A percentile compares a stretch with the other conserved stretches of the same genome.
Conservation (phyloP, 169 alveolate genomes). For the Plasmodium gaboni region DNA sequence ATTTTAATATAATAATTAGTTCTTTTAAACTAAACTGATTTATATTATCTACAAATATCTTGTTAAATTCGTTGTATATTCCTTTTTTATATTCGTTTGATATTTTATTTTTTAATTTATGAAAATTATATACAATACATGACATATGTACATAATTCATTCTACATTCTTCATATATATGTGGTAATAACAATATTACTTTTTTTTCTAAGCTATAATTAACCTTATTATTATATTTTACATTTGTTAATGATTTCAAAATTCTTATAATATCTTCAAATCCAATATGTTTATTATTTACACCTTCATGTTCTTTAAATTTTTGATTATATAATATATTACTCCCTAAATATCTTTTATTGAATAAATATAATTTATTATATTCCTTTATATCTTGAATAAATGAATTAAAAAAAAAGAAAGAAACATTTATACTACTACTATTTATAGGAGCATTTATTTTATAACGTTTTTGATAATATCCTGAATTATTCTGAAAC, state of each 20-base stretch:
- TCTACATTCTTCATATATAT: slow-evolving; percentile 60
- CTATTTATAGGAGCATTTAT: no score
- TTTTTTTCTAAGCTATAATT: slow-evolving; percentile 54
- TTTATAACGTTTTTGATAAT: no score
- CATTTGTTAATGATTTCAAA: slow-evolving; percentile 23
- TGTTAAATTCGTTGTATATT: slow-evolving; percentile 29
- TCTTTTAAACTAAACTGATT: slow-evolving; percentile 41
- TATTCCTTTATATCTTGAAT: no score
- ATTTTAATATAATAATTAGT: slow-evolving; percentile 67
- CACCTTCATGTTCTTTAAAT: background rate
- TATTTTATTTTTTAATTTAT: slow-evolving; percentile 46
- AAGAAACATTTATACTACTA: background rate
- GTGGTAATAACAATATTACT: slow-evolving; percentile 30
- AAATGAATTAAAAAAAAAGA: no score
- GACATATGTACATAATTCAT: slow-evolving; percentile 55
- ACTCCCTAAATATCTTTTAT: no score
- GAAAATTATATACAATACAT: slow-evolving; percentile 51
- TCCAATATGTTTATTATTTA: slow-evolving; percentile 13
- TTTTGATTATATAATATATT: background rate
- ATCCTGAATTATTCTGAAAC: no score
- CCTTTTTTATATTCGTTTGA: slow-evolving; percentile 40
- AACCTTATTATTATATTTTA: background rate
- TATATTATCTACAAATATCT: slow-evolving; percentile 23
- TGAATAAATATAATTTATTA: no score
- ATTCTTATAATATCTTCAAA: slow-evolving; percentile 56